A percentile compares a stretch with the other conserved stretches of the same genome.
Evolutionary conservation across 1,284 basidiomycete species (phyloP).

Genomic region (Leccinum huronense): DNA sequence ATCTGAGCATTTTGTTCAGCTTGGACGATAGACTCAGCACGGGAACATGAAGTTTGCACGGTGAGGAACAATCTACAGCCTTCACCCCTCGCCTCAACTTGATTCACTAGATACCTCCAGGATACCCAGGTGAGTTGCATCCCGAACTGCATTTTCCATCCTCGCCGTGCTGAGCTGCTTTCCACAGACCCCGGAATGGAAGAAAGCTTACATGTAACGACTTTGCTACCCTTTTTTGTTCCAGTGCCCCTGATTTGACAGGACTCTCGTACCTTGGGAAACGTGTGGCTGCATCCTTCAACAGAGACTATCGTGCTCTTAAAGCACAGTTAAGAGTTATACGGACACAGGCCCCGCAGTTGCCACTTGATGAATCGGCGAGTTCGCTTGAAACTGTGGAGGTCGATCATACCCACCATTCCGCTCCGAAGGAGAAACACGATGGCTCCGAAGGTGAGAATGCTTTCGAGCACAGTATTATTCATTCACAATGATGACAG

Average conservation of each 20-base stretch:
- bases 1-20: background rate
- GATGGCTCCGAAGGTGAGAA: constrained; percentile 7
- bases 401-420: constrained; percentile 1
- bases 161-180: constrained; percentile 1
- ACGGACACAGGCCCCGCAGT: constrained; percentile 27
- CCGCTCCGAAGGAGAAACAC: background rate
- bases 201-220: constrained; percentile 72
- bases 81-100: background rate
- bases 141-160: background rate
- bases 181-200: constrained; percentile 73
- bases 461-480: background rate
- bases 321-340: constrained; percentile 69
- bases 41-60: constrained; percentile 54
- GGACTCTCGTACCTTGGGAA: background rate
- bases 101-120: constrained; percentile 54
- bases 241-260: constrained; percentile 1
- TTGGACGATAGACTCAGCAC: background rate
- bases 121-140: constrained; percentile 59
- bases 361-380: constrained; percentile 24
- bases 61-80: constrained; percentile 32
- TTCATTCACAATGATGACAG: background rate
- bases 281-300: background rate
- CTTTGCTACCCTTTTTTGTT: background rate
- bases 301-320: constrained; percentile 70
- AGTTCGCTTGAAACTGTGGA: constrained; percentile 8